Evolutionary conservation across 768 basidiomycete genomes (phyloP), one percentile per base, ranked within the genome.

Genomic region (Leccinellum rugosiceps): DNA sequence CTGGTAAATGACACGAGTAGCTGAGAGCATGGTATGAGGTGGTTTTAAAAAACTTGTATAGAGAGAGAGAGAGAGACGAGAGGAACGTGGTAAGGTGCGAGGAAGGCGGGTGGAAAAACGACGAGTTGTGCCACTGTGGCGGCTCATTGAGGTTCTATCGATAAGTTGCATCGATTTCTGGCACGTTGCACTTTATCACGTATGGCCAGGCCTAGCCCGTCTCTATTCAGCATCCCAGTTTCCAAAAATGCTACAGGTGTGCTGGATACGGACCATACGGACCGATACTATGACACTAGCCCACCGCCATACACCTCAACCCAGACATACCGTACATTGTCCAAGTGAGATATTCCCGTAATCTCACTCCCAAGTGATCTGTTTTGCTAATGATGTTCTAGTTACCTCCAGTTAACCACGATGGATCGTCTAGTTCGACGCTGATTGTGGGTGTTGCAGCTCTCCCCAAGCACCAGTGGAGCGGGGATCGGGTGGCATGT

Each of bases 1-100:
- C 43, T 74, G 72, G 28, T 65, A 45, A 30, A 72, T 55, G 8
- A 60, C n/a, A 1, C 66, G 68, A 34, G 59, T 59, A 13, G 50
- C 17, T 1, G 64, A 35, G 6, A 55, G 32, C 58, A 66, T 63
- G 10, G 46, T 47, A 28, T 25, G 34, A 3, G 50, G 41, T 53
- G 52, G 8, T 58, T 38, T 46, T 25, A 6, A 26, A 6, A 41
- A 43, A 7, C 19, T 53, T 38, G 4, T 23, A 48, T 58, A 31
- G 34, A 63, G 41, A 6, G n/a, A 19, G 41, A 55, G 25, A 19
- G 46, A 31, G 58, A 62, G 48, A 53, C 9, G 34, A 26, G 32
- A 45, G 49, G 19, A 15, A 26, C 15, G 56, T 47, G 21, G 25
- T 48, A 25, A 47, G 48, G 47, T 46, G 61, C 11, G 47, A 35